phyloP scores from a whole-genome alignment of 2,329 filamentous ascomycete species.

The Pestalotiopsis sp. region DNA sequence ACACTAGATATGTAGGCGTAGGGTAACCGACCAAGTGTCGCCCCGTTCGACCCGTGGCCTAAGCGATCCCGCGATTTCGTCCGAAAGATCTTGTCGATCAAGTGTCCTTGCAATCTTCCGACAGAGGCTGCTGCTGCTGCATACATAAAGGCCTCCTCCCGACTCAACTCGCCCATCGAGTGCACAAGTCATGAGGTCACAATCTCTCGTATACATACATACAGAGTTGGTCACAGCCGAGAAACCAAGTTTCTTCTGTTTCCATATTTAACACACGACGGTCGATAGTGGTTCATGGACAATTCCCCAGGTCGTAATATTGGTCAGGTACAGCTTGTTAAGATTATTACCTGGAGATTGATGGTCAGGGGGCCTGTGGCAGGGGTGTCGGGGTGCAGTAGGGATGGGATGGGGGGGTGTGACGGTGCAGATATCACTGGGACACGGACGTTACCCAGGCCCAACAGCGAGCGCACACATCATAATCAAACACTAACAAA shows the following conservation, averaged over 20 bases:
- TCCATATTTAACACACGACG: constrained; percentile 9
- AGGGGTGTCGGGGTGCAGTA: neutral
- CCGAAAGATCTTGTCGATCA: constrained; percentile 7
- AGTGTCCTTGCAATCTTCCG: neutral
- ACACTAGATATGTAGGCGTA: neutral
- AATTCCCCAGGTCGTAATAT: neutral
- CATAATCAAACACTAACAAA: neutral
- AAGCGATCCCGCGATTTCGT: constrained; percentile 11
- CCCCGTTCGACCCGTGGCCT: neutral
- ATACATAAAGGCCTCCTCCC: neutral
- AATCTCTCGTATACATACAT: neutral
- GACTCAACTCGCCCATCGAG: neutral
- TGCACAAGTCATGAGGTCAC: constrained; percentile 9
- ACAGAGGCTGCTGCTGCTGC: neutral
- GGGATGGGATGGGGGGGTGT: neutral
- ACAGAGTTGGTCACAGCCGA: neutral
- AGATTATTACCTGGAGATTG: constrained; percentile 10
- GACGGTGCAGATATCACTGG: neutral
- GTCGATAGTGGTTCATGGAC: neutral
- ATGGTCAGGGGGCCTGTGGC: constrained; percentile 3
- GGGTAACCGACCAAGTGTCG: constrained; percentile 3
- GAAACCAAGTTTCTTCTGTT: neutral
- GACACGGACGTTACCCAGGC: neutral
- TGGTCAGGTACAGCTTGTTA: constrained; percentile 6
- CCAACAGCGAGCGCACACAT: neutral